phyloP scores from a whole-genome alignment of 1,284 basidiomycete genomes.

The Ceratobasidium sp. region DNA sequence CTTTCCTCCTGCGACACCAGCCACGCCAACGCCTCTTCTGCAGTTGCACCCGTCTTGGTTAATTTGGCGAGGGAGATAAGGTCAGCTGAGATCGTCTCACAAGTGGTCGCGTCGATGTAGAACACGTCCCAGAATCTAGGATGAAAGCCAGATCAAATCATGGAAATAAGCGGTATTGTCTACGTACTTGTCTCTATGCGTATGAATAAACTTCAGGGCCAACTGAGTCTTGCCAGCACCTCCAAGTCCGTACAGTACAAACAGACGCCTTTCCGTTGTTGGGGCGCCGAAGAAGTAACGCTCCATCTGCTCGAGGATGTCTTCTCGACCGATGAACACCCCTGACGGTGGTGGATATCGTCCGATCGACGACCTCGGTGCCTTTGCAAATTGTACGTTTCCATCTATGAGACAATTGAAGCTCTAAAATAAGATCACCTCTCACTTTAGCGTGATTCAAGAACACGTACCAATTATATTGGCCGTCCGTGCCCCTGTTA shows the following conservation, averaged over 20 bases:
- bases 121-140: conserved; percentile 22
- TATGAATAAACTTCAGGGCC: conserved; percentile 13
- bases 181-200: neutral
- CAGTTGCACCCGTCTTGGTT: neutral
- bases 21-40: conserved; percentile 18
- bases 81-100: neutral
- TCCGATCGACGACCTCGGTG: no score
- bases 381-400: no score
- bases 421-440: no score
- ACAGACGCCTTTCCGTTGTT: neutral
- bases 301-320: neutral
- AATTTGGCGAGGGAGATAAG: neutral
- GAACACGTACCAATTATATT: no score
- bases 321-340: conserved; percentile 12
- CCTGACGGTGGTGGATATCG: conserved; percentile 6
- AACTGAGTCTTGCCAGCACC: conserved; percentile 20
- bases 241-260: conserved; percentile 30
- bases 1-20: neutral
- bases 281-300: neutral
- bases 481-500: neutral
- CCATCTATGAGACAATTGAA: no score
- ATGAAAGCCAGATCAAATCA: neutral
- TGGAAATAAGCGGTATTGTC: no score
- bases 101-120: conserved; percentile 32
- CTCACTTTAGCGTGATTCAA: no score